Evolutionary conservation across 805 yeast species (phyloP).

Genomic region (Myxozyma lipomycoides): DNA sequence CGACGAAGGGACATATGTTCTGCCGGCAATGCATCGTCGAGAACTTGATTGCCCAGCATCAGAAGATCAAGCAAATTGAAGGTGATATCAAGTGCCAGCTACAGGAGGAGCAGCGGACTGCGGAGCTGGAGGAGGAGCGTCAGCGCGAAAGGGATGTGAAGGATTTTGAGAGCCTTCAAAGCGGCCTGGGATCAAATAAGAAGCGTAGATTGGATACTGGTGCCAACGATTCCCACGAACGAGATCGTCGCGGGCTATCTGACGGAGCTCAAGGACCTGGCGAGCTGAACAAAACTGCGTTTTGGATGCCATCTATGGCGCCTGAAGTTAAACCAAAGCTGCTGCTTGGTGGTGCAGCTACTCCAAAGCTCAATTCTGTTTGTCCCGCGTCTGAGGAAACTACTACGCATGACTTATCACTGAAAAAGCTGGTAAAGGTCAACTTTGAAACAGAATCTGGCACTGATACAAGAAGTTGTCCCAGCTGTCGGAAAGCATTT

Average conservation of each 20-base stretch:
- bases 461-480: conserved; percentile 19
- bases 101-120: conserved; percentile 1
- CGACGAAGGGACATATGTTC: conserved; percentile 24
- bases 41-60: conserved; percentile 24
- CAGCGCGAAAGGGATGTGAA: conserved; percentile 6
- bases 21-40: conserved; percentile 27
- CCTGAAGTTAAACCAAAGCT: not conserved
- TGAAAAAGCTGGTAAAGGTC: conserved; percentile 15
- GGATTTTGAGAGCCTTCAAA: conserved; percentile 20
- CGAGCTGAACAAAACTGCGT: conserved; percentile 1
- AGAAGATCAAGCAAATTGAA: conserved; percentile 16
- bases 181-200: conserved; percentile 5
- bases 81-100: conserved; percentile 12
- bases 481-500: conserved; percentile 23
- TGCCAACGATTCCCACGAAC: not conserved
- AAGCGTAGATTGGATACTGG: not conserved
- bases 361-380: conserved; percentile 10
- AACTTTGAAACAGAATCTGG: conserved; percentile 10
- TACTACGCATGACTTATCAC: conserved; percentile 11
- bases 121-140: conserved; percentile 3
- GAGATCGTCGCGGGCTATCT: not conserved
- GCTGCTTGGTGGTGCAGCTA: not conserved
- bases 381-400: conserved; percentile 25
- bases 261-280: not conserved
- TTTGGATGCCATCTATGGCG: conserved; percentile 13